These are phyloP conservation scores for Candida hispaniensis DNA, from an alignment of 805 yeast genomes.

Conservation along the genomic window DNA sequence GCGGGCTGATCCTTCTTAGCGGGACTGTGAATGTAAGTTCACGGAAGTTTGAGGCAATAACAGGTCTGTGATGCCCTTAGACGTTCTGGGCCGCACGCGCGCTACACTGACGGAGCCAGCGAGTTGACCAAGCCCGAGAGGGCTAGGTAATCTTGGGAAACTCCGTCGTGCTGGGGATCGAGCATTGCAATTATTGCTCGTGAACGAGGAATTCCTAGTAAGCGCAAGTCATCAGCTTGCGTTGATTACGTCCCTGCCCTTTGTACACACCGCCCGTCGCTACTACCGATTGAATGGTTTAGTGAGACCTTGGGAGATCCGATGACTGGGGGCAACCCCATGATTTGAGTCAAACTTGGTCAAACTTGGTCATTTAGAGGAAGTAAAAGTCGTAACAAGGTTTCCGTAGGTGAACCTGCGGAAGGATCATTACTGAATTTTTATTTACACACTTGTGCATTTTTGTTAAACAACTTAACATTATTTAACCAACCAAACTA, in stretches of 20 bases:
- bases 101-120: slow-evolving; percentile 40
- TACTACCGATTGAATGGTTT: slow-evolving; percentile 36
- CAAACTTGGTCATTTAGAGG: slow-evolving; percentile 39
- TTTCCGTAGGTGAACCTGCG: slow-evolving; percentile 36
- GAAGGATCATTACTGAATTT: slow-evolving; percentile 33
- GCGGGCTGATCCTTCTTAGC: slow-evolving; percentile 33
- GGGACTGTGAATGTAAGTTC: not conserved
- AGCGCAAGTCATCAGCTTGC: slow-evolving; percentile 39
- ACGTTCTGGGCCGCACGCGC: slow-evolving; percentile 41
- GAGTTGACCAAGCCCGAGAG: slow-evolving; percentile 35
- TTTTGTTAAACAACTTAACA: slow-evolving; percentile 15
- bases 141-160: slow-evolving; percentile 36
- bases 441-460: slow-evolving; percentile 20
- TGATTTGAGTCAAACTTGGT: slow-evolving; percentile 31
- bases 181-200: slow-evolving; percentile 37
- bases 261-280: slow-evolving; percentile 38
- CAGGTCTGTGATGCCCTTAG: slow-evolving; percentile 34
- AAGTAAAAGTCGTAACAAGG: slow-evolving; percentile 38
- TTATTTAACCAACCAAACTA: slow-evolving; percentile 16
- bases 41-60: slow-evolving; percentile 1
- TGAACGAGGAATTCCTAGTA: slow-evolving; percentile 40
- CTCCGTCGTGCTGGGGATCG: slow-evolving; percentile 34
- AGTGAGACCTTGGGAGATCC: slow-evolving; percentile 25
- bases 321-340: slow-evolving; percentile 30
- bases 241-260: slow-evolving; percentile 40